Evolutionary conservation across 2,329 filamentous ascomycete genomes (phyloP), one percentile per base, ranked within the genome.

Genomic region (Cadophora luteo-olivacea): DNA sequence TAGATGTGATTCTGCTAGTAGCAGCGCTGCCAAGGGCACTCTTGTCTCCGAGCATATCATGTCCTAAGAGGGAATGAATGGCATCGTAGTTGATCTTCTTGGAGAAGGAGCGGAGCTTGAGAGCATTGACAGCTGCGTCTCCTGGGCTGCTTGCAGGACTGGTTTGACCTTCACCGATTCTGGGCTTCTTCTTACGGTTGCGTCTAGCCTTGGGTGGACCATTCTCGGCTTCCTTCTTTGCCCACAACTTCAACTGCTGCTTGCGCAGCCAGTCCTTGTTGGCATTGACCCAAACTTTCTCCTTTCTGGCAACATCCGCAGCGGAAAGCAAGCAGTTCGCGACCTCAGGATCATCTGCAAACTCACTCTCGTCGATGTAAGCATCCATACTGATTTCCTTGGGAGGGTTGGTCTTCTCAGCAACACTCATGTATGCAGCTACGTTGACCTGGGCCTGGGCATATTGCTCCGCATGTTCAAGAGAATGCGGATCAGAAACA

Each of bases 251-350:
- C 69, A 92, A 89, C 77, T 97, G 94, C 77, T 97, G 91, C 61
- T 89, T 87, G 9, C 95, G 92, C 49, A 99, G 84, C 87, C 94
- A 99, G 73, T 97, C 93, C 78, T 96, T 94, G 80, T 99, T 98
- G 77, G 94, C 90, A 69, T 95, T 94, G 54, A 97, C 89, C 96
- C 96, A 99, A 64, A 98, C 92, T 69, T 89, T 89, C 79, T 97
- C 94, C 79, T 97, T 98, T 77, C 94, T 88, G 41, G 87, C 87
- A 1, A 90, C 87, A 80, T 98, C 94, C 3, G 88, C 87, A 0
- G 90, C 86, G 0, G 86, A 87, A 5, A 98, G 84, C 45, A 94
- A 80, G 76, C 94, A 97, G 74, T 92, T 92, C 68, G 86, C 82
- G 5, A 99, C 93, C 79, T 99, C 96, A 0, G 90, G 91, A 71